A percentile compares a stretch with the other conserved stretches of the same genome.
Conservation (phyloP, 2,329 filamentous ascomycete species). For the Trichoderma polysporum region DNA sequence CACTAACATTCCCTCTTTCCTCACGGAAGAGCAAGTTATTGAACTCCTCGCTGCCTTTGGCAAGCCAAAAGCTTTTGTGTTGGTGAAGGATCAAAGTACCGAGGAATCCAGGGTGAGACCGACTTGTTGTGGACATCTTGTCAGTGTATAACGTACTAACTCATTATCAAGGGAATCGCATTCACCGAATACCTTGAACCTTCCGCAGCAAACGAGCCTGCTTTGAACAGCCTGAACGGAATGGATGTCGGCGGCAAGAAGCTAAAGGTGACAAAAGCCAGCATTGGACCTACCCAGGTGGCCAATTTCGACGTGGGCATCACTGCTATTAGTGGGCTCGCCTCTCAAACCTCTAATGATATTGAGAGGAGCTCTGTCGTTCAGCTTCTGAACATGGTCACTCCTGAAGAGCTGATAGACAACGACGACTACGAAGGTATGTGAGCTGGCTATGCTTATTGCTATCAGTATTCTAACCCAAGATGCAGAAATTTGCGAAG, state of each 20-base stretch:
- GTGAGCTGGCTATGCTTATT: neutral
- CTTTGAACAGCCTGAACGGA: conserved; percentile 85
- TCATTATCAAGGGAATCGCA: conserved; percentile 66
- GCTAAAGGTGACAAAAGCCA: conserved; percentile 83
- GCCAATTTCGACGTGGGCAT: conserved; percentile 92
- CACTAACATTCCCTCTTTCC: conserved; percentile 81
- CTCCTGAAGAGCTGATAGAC: conserved; percentile 89
- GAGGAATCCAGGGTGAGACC: conserved; percentile 78
- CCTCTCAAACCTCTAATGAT: conserved; percentile 78
- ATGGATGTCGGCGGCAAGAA: conserved; percentile 89
- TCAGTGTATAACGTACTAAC: conserved; percentile 30
- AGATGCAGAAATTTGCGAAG: conserved; percentile 84
- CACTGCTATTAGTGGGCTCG: conserved; percentile 96
- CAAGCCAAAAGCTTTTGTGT: conserved; percentile 84
- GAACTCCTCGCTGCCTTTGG: conserved; percentile 91
- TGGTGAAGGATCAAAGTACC: conserved; percentile 82
- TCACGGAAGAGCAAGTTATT: conserved; percentile 86
- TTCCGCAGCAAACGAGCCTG: conserved; percentile 68
- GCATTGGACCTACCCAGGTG: conserved; percentile 91
- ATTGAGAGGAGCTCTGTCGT: conserved; percentile 80
- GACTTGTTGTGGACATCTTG: neutral
- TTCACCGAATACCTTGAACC: conserved; percentile 94
- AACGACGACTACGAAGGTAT: conserved; percentile 91
- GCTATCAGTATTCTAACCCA: conserved; percentile 36
- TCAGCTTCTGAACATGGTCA: conserved; percentile 98